Evolutionary conservation across 176 grass and related monocot genomes (phyloP), one percentile per base, ranked within the genome.

Genomic region (Avena eriantha): DNA sequence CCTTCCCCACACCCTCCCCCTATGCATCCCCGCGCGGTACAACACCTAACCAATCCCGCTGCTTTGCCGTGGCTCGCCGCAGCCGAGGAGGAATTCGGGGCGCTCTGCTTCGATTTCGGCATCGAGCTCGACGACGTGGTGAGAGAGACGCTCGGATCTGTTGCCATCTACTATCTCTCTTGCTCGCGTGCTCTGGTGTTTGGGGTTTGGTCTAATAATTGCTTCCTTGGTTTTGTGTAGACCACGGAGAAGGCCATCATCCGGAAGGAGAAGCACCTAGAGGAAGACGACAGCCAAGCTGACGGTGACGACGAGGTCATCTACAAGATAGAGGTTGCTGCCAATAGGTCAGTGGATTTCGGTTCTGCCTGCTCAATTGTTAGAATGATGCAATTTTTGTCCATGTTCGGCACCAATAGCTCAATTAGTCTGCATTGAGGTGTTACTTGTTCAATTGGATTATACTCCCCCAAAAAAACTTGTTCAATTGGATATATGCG

Each of bases 61-160:
- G 33, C 31, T 89, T 2, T 21, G 59, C 73, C 41, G 45, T 70
- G 68, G 43, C 1, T 15, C 19, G 63, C 72, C 82, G 84, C 80
- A 97, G 97, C 94, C 59, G 89, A 92, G 82, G 89, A 95, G 89
- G 87, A 97, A 18, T 93, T 99, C 81, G 97, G 97, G 63, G 80
- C 19, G 65, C 83, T 94, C 50, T 97, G 97, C 83, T 99, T 95
- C 89, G 92, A 92, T 48, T 97, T 99, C 67, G 97, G 97, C 67
- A 99, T 99, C 87, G 97, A 99, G 85, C 97, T 99, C 39, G 97
- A 99, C 22, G 97, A 97, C 17, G 97, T 99, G 83, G 93, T 98
- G 56, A 81, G 82, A 35, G 56, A 81, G 82, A 46, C 48, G 35
- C 43, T 72, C 73, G 65, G 50, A 80, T 73, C 64, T 22, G 33